These are phyloP conservation scores for Skeletonema marinoi DNA, from an alignment of 108 stramenopile genomes.

Conservation along the genomic window DNA sequence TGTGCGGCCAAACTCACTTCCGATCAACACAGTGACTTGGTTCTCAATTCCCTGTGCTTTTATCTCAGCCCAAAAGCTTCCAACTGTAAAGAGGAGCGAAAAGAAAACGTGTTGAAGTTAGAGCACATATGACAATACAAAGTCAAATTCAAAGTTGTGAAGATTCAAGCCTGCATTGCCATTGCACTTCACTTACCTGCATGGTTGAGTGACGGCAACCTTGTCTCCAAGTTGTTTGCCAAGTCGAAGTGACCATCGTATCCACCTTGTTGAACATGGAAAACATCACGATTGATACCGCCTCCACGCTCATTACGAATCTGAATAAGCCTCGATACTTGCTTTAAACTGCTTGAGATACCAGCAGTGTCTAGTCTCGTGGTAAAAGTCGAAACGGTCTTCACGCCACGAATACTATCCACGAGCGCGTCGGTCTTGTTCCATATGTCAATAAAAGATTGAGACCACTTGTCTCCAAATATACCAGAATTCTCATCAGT, in stretches of 20 bases:
- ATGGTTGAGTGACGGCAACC: constrained; percentile 19
- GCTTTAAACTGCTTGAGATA: constrained; percentile 26
- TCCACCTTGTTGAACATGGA: constrained; percentile 49
- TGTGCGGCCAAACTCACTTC: constrained; percentile 72
- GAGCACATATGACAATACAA: background rate
- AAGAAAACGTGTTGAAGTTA: constrained; percentile 20
- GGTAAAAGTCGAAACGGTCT: constrained; percentile 13
- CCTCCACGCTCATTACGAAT: constrained; percentile 27
- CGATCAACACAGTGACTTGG: constrained; percentile 31
- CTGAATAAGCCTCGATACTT: constrained; percentile 39
- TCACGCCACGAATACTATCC: constrained; percentile 11
- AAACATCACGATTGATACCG: constrained; percentile 44
- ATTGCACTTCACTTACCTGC: background rate
- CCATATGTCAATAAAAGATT: constrained; percentile 39
- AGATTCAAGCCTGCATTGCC: too few relatives aligned
- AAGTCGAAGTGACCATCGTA: constrained; percentile 49
- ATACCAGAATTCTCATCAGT: too few relatives aligned
- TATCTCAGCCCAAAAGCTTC: constrained; percentile 54
- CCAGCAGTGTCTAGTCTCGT: constrained; percentile 10
- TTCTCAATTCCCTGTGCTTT: constrained; percentile 53
- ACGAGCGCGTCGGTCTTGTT: constrained; percentile 32
- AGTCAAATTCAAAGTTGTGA: too few relatives aligned
- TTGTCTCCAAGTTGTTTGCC: constrained; percentile 4
- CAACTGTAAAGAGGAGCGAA: constrained; percentile 31
- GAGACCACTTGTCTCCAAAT: constrained; percentile 46